Base-by-base conservation (phyloP, 2,329 filamentous ascomycete genomes). In the Colletotrichum cordylinicola region DNA sequence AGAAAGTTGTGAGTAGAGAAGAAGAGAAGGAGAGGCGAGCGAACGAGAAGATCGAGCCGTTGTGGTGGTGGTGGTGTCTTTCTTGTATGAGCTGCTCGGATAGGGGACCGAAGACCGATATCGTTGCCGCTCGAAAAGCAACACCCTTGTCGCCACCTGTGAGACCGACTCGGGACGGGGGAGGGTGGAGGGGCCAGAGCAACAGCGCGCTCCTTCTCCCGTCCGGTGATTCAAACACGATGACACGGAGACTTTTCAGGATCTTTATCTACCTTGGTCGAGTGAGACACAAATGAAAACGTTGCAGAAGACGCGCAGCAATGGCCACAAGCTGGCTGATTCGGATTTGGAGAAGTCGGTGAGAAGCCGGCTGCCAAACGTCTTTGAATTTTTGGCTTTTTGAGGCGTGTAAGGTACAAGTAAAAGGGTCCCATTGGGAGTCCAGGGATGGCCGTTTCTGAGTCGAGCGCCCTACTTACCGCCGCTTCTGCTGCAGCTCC, bases 71-170 rank as follows among this genome's bases (percentile, higher is more conserved):
- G 66, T 58, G 65, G 43, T 48, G 43, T 48, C 43, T 48, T 48
- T 61, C 64, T 74, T 66, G 52, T 66, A 75, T 27, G 43, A 33
- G 27, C 56, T 66, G 37, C 73, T 75, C 73, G 73, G 73, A 72
- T 75, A 43, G 43, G 64, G 73, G 64, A 60, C 73, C 67, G 67
- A 69, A 68, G 55, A 61, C 67, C 73, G 73, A 75, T 75, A 73
- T 75, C 69, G 69, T 73, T 73, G 29, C 64, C 35, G 56, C 62
- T 72, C 56, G n/a, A 58, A 71, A 56, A 64, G 55, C 39, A 58
- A 37, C 56, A 75, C 73, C 73, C 73, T 62, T 75, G 73, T 75
- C 69, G 73, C 73, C 73, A 75, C 73, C 70, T 70, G 43, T 67
- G 43, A 69, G 43, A 56, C 56, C 56, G 56, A 72, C 69, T 64